phyloP scores from a whole-genome alignment of 371 early-diverging fungal species.

The Mucor lusitanicus region DNA sequence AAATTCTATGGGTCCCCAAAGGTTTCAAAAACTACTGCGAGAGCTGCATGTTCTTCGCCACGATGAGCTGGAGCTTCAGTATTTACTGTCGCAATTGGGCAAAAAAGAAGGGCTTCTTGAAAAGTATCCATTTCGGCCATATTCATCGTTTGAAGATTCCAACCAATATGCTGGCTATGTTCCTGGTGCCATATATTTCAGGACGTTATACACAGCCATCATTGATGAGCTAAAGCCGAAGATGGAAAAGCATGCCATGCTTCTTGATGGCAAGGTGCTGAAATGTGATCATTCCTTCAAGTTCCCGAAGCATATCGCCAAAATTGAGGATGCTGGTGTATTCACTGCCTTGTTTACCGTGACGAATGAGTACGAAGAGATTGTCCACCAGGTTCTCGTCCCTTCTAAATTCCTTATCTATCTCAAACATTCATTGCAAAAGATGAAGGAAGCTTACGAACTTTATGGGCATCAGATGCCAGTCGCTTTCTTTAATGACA shows the following conservation, averaged over 20 bases:
- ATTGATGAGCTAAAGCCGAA: background rate
- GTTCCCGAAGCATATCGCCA: background rate
- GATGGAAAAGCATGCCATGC: background rate
- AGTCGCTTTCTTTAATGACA: background rate
- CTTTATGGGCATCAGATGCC: background rate
- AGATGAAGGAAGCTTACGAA: background rate
- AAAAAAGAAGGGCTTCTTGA: too few relatives aligned
- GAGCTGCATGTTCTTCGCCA: too few relatives aligned
- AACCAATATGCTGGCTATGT: background rate
- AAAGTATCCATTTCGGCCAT: too few relatives aligned
- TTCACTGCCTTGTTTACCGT: background rate
- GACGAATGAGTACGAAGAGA: constrained; percentile 4
- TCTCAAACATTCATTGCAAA: background rate
- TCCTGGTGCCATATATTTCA: constrained; percentile 1
- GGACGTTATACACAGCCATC: background rate
- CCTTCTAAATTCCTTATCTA: background rate
- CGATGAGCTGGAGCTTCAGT: too few relatives aligned
- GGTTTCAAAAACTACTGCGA: too few relatives aligned
- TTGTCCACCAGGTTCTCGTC: background rate
- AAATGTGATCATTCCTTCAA: constrained; percentile 10
- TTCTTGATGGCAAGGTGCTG: background rate
- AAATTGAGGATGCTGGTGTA: background rate
- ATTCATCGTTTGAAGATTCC: background rate
- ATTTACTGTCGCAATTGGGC: too few relatives aligned
- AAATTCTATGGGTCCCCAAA: too few relatives aligned